Base-by-base conservation (phyloP, 352 stramenopile species). In the Achlya hypogyna region DNA sequence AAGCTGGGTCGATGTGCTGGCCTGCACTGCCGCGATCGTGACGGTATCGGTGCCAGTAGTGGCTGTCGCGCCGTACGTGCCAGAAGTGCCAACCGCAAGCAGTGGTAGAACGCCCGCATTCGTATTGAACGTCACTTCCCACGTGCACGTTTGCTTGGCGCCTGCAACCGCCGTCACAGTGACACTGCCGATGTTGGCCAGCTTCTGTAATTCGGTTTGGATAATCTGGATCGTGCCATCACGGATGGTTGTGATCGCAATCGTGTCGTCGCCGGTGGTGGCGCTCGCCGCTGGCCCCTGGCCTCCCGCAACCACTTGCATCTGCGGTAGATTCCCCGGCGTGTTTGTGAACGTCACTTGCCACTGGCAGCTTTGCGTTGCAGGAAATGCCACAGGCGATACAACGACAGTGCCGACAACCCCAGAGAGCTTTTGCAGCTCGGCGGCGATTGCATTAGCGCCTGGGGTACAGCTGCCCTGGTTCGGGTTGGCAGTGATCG, bases 81-180 rank as follows among this genome's bases (percentile, higher is more conserved):
- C 70, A 0, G 72, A 78, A 4, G 66, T 75, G 35, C 82, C 69
- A 8, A 79, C 75, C 20, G 74, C 67, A 64, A 94, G 74, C 14
- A 85, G 59, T 4, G 77, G 74, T 25, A 94, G 66, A 56, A 94
- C 63, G 16, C 94, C 94, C 3, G 93, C 91, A 65, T 98, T 98
- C 9, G 82, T 91, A 54, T 98, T 87, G 63, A 98, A 98, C 1
- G 91, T 98, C 31, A 98, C 77, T 52, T 78, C 74, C 91, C 93
- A 98, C 2, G 77, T 84, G 69, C 96, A 98, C 2, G 84, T 80
- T 51, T 91, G 75, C 10, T 76, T 67, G 12, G 78, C 59, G n/a
- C 78, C 76, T 28, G 74, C 71, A 1, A 77, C 73, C 1, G 78
- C 74, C 5, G 88, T 86, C 23, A 98, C 91, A 2, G 81, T 96